phyloP scores from a whole-genome alignment of 2,329 filamentous ascomycete genomes.

The Fusarium fracticaudum region DNA sequence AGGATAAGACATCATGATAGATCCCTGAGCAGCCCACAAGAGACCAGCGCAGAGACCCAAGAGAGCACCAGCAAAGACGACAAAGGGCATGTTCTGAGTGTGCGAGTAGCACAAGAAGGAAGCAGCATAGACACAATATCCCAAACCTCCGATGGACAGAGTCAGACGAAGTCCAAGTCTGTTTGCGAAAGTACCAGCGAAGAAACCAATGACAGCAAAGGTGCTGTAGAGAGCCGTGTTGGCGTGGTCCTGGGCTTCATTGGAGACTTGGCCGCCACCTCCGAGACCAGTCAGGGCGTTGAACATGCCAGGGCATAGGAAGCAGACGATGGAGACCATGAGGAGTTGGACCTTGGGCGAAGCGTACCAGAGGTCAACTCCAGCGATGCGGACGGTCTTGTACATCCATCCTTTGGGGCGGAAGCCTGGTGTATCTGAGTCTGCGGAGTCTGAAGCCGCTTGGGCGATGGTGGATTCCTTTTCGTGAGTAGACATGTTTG shows the following conservation, averaged over 20 bases:
- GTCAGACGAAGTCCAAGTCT: conserved; percentile 75
- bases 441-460: conserved; percentile 25
- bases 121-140: conserved; percentile 79
- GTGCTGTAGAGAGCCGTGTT: conserved; percentile 78
- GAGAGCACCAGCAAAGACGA: conserved; percentile 79
- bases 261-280: conserved; percentile 64
- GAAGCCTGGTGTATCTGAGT: conserved; percentile 15
- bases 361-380: conserved; percentile 72
- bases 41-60: conserved; percentile 83
- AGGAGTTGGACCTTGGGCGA: conserved; percentile 77
- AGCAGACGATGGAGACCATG: conserved; percentile 66
- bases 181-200: conserved; percentile 82
- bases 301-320: conserved; percentile 79
- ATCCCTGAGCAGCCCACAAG: conserved; percentile 84
- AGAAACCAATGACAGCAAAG: conserved; percentile 74
- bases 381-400: conserved; percentile 65
- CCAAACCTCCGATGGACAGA: conserved; percentile 76
- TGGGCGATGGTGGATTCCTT: conserved; percentile 34
- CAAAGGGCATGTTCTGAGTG: conserved; percentile 73
- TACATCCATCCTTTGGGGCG: conserved; percentile 73
- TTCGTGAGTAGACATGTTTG: conserved; percentile 43
- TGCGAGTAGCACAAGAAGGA: conserved; percentile 78
- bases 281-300: conserved; percentile 74
- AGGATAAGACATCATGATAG: conserved; percentile 92
- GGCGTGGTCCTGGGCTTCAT: conserved; percentile 67